Percentiles rank a stretch among this genome's conserved stretches.
Evolutionary conservation across 495 filamentous ascomycete species (phyloP).

Genomic region (Daldinia decipiens): DNA sequence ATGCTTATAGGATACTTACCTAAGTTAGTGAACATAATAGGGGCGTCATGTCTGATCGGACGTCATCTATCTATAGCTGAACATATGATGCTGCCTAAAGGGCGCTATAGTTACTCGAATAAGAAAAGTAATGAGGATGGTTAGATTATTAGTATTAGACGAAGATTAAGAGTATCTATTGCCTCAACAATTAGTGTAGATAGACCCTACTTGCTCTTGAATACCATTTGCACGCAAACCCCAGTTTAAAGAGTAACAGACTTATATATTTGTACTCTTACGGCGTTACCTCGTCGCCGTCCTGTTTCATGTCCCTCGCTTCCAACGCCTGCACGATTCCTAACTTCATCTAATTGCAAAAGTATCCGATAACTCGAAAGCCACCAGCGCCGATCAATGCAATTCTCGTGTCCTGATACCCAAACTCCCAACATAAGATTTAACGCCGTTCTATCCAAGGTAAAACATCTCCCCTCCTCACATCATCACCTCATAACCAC

Average conservation of each 20-base stretch:
- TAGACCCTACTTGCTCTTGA: background rate
- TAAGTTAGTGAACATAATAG: background rate
- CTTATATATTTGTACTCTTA: background rate
- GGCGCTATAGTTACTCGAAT: background rate
- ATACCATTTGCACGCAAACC: background rate
- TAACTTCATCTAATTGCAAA: slow-evolving; percentile 12
- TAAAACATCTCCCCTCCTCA: slow-evolving; percentile 11
- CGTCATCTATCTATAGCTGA: background rate
- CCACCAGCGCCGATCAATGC: slow-evolving; percentile 37
- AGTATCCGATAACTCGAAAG: slow-evolving; percentile 17
- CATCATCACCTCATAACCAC: slow-evolving; percentile 19
- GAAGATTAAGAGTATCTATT: background rate
- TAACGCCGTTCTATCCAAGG: slow-evolving; percentile 30
- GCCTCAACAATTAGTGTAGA: background rate
- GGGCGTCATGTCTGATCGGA: background rate
- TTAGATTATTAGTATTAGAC: background rate
- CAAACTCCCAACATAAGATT: slow-evolving; percentile 22
- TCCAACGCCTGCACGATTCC: slow-evolving; percentile 10
- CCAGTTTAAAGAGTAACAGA: background rate
- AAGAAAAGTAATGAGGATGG: background rate
- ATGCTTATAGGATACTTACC: background rate
- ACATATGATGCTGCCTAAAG: background rate
- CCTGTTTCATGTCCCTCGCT: background rate
- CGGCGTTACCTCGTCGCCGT: background rate
- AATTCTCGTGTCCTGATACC: slow-evolving; percentile 22